Evolutionary conservation across 345 rosid genomes (phyloP).

Genomic region (Clausena lansium): DNA sequence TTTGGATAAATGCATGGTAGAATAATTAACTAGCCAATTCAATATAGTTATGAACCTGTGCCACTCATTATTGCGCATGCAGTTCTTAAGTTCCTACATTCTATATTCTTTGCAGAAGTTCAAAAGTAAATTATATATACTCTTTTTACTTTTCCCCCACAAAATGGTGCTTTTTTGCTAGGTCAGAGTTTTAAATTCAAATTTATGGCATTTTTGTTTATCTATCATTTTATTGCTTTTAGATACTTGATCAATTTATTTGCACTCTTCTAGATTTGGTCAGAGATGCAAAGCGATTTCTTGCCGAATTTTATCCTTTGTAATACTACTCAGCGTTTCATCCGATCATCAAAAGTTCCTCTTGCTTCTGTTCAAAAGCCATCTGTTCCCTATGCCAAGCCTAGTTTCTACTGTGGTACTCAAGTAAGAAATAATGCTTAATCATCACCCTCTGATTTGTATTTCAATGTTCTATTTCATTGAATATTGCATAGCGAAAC

Average conservation of each 20-base stretch:
- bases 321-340: conserved; percentile 93
- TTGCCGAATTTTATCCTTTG: conserved; percentile 95
- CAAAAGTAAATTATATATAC: too few species aligned
- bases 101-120: background rate
- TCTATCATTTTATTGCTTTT: too few species aligned
- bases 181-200: background rate
- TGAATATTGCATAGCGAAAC: background rate
- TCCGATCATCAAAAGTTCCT: conserved; percentile 76
- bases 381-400: conserved; percentile 88
- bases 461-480: conserved; percentile 4
- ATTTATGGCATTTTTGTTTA: conserved; percentile 2
- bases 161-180: background rate
- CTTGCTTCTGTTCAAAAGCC: conserved; percentile 83
- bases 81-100: background rate
- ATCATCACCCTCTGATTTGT: background rate
- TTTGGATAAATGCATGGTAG: too few species aligned
- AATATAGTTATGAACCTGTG: background rate
- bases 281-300: conserved; percentile 98
- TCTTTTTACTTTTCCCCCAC: background rate
- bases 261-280: conserved; percentile 68
- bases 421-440: conserved; percentile 50
- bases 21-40: background rate
- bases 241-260: background rate
- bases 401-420: conserved; percentile 90
- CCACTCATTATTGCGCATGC: background rate